Conservation (phyloP, 768 basidiomycete species). For the Lactarius vividus region DNA sequence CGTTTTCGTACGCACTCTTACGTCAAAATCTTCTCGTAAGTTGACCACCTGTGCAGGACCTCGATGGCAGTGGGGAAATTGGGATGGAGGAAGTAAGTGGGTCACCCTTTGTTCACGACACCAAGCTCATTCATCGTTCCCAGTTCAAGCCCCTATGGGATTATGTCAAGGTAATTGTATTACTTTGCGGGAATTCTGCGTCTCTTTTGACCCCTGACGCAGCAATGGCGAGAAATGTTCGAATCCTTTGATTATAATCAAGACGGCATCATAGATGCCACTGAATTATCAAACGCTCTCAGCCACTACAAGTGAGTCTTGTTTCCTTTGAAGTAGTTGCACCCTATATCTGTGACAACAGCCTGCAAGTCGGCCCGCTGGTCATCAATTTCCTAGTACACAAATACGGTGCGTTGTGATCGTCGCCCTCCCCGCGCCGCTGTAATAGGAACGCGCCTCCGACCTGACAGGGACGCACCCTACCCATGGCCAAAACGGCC, state of each 20-base stretch:
- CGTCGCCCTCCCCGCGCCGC: too few relatives aligned
- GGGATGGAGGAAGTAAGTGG: slow-evolving; percentile 4
- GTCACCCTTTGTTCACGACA: neutral
- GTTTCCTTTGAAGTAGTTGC: neutral
- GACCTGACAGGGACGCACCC: neutral
- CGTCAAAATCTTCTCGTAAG: neutral
- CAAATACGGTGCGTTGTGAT: slow-evolving; percentile 9
- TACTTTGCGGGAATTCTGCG: too few relatives aligned
- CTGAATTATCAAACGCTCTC: neutral
- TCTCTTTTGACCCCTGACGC: neutral
- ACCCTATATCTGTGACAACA: neutral
- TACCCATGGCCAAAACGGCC: neutral
- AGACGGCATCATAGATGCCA: slow-evolving; percentile 13
- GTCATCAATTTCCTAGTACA: slow-evolving; percentile 2
- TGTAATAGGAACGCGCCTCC: too few relatives aligned
- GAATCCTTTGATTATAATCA: slow-evolving; percentile 6
- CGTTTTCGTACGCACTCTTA: slow-evolving; percentile 9
- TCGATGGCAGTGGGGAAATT: slow-evolving; percentile 11
- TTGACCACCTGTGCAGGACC: neutral
- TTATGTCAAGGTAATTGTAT: slow-evolving; percentile 4
- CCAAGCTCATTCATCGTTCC: neutral
- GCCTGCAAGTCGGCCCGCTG: neutral
- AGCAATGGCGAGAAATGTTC: slow-evolving; percentile 17
- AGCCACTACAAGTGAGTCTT: neutral
- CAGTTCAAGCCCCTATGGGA: slow-evolving; percentile 14